phyloP scores from a whole-genome alignment of 2,329 filamentous ascomycete species.

The Teratosphaeriaceae sp. region DNA sequence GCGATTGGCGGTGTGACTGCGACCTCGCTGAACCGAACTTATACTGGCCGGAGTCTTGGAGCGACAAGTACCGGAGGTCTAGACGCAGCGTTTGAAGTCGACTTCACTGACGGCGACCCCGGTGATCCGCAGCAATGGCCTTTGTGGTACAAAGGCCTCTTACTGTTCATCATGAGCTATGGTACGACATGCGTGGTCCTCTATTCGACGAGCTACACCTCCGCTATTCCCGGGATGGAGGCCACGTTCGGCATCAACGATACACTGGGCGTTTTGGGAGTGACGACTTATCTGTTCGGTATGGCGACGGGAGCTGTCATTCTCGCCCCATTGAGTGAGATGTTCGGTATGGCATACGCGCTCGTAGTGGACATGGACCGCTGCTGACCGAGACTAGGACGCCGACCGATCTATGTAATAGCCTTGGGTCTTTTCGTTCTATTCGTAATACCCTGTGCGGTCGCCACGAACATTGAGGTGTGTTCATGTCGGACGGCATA shows the following conservation, averaged over 20 bases:
- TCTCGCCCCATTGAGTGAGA: conserved; percentile 55
- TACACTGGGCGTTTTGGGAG: conserved; percentile 62
- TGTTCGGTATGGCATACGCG: conserved; percentile 45
- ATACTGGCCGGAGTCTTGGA: conserved; percentile 15
- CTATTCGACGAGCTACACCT: conserved; percentile 74
- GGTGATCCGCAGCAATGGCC: conserved; percentile 65
- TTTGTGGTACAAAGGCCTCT: conserved; percentile 49
- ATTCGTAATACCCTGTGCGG: conserved; percentile 63
- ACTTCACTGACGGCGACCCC: conserved; percentile 58
- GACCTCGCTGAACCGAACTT: conserved; percentile 14
- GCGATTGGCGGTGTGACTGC: conserved; percentile 25
- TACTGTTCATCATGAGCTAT: conserved; percentile 51
- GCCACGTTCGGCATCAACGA: conserved; percentile 56
- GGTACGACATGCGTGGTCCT: conserved; percentile 53
- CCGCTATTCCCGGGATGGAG: conserved; percentile 62
- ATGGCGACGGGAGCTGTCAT: conserved; percentile 65
- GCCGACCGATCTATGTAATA: conserved; percentile 44
- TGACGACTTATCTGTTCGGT: conserved; percentile 73
- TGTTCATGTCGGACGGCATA: too few species aligned
- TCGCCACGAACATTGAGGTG: conserved; percentile 66
- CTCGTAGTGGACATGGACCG: too few species aligned
- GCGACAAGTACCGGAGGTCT: conserved; percentile 24
- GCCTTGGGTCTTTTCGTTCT: conserved; percentile 53
- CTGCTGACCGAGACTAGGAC: too few species aligned
- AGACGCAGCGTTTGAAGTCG: conserved; percentile 62